These are phyloP conservation scores for Crepidotus variabilis DNA, from an alignment of 768 basidiomycete genomes.

Conservation along the genomic window DNA sequence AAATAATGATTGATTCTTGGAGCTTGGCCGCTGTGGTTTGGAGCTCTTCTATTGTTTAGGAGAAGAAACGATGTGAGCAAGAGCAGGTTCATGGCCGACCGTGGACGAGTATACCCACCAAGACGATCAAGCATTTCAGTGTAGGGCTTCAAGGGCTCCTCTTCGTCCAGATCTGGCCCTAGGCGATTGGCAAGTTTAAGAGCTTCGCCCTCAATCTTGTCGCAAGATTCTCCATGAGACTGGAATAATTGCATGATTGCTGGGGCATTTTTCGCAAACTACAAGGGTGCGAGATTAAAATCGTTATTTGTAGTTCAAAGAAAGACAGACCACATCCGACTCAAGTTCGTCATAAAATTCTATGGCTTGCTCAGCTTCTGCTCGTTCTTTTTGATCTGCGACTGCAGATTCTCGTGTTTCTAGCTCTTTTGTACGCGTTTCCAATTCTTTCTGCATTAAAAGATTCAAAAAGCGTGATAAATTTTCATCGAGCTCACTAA, in stretches of 20 bases:
- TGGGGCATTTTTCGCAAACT: constrained; percentile 45
- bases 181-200: constrained; percentile 35
- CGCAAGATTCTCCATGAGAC: constrained; percentile 41
- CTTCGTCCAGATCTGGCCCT: constrained; percentile 25
- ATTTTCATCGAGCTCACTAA: constrained; percentile 11
- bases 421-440: constrained; percentile 29
- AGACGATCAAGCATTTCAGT: constrained; percentile 39
- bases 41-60: constrained; percentile 19
- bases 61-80: constrained; percentile 1
- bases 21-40: constrained; percentile 23
- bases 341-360: constrained; percentile 45
- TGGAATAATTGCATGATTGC: constrained; percentile 45
- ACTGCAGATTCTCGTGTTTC: constrained; percentile 36
- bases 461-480: background rate
- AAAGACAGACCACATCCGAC: constrained; percentile 28
- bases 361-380: constrained; percentile 38
- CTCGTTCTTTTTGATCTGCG: constrained; percentile 35
- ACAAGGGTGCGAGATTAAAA: background rate
- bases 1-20: constrained; percentile 21
- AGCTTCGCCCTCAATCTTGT: constrained; percentile 37
- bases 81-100: background rate
- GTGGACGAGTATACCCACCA: constrained; percentile 23
- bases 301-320: background rate
- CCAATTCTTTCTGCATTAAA: constrained; percentile 31
- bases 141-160: constrained; percentile 37